phyloP scores from a whole-genome alignment of 75 land plant genomes.

The Azolla pinnata region DNA sequence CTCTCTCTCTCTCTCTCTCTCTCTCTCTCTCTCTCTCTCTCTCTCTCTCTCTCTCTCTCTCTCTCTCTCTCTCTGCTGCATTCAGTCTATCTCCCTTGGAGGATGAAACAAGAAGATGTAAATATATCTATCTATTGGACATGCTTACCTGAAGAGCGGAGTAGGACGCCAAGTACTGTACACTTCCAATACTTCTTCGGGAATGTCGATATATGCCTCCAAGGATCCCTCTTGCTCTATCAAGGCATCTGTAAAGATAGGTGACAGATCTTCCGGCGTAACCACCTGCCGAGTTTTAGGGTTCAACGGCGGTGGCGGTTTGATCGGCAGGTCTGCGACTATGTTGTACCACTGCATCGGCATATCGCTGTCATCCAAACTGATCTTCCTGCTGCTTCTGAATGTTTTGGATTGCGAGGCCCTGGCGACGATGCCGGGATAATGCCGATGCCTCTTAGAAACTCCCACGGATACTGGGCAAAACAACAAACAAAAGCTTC shows the following conservation, averaged over 20 bases:
- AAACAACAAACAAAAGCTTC: too few relatives aligned
- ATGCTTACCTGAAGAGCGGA: conserved; percentile 66
- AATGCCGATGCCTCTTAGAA: too few relatives aligned
- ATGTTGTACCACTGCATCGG: conserved; percentile 38
- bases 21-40: too few relatives aligned
- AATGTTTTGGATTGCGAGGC: too few relatives aligned
- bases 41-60: too few relatives aligned
- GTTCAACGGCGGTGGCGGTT: conserved; percentile 38
- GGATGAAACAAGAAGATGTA: conserved; percentile 1
- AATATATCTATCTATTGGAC: background rate
- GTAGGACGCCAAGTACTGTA: conserved; percentile 85
- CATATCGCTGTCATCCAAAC: conserved; percentile 22
- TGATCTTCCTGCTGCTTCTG: conserved; percentile 16
- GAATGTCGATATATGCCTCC: conserved; percentile 64
- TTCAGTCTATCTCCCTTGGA: too few relatives aligned
- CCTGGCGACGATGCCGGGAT: too few relatives aligned
- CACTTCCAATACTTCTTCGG: conserved; percentile 75
- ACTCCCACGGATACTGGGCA: too few relatives aligned
- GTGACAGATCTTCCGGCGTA: conserved; percentile 51
- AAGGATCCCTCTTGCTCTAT: conserved; percentile 56
- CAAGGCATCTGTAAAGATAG: conserved; percentile 65
- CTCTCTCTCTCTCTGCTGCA: too few relatives aligned
- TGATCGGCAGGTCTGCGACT: conserved; percentile 28
- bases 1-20: too few relatives aligned
- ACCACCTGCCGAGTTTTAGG: conserved; percentile 59